Evolutionary conservation across 305 asterid species (phyloP).

Genomic region (Fraxinus sp.): DNA sequence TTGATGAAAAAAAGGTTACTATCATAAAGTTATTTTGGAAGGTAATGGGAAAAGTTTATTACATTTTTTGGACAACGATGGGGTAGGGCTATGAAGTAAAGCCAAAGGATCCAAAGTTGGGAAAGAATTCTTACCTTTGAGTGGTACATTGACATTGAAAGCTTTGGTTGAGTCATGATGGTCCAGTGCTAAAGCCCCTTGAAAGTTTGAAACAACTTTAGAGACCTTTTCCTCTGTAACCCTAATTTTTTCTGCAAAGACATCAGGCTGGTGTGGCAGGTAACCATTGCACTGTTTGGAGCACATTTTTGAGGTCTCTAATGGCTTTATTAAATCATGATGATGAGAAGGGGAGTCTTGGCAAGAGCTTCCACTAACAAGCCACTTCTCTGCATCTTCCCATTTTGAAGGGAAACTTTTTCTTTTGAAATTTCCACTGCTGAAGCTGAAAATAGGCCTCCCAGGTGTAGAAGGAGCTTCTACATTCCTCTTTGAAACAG

Average conservation of each 20-base stretch:
- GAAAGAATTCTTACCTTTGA: slow-evolving; percentile 55
- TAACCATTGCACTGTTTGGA: slow-evolving; percentile 56
- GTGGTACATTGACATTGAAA: slow-evolving; percentile 47
- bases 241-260: slow-evolving; percentile 55
- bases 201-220: slow-evolving; percentile 44
- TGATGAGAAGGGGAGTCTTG: slow-evolving; percentile 53
- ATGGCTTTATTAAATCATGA: slow-evolving; percentile 33
- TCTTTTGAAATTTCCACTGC: slow-evolving; percentile 59
- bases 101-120: slow-evolving; percentile 7
- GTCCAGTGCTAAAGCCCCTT: slow-evolving; percentile 40
- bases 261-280: slow-evolving; percentile 43
- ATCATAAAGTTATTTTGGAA: slow-evolving; percentile 20
- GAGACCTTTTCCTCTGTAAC: slow-evolving; percentile 55
- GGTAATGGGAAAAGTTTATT: neutral
- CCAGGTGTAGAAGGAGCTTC: slow-evolving; percentile 95
- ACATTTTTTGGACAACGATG: neutral
- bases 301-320: slow-evolving; percentile 41
- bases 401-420: slow-evolving; percentile 81
- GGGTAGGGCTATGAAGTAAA: neutral
- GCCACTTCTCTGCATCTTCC: slow-evolving; percentile 99
- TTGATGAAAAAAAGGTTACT: slow-evolving; percentile 10
- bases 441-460: slow-evolving; percentile 90
- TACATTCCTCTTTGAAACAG: slow-evolving; percentile 46
- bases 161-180: slow-evolving; percentile 31
- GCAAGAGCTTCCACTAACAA: slow-evolving; percentile 58